Evolutionary conservation across 768 basidiomycete genomes (phyloP), one percentile per base, ranked within the genome.

Genomic region (Leccinum arenicola): DNA sequence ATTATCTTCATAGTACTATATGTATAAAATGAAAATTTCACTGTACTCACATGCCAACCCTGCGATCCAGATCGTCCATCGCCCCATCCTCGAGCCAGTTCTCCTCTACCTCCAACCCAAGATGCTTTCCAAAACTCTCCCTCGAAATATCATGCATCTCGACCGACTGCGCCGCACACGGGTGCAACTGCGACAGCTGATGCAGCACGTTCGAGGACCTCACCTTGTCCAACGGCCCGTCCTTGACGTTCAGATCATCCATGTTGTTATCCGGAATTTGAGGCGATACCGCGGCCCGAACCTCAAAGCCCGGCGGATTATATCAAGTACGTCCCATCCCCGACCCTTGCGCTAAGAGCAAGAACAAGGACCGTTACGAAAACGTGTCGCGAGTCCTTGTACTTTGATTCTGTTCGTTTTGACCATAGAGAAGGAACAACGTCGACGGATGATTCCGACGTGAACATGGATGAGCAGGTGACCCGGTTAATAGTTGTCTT

Each of bases 221-320:
- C 55, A 95, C 88, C 65, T 80, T 80, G 58, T 96, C 88, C 36
- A 98, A 74, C 29, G 91, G 89, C 10, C 84, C 84, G 64, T 95
- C 89, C 62, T 82, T 84, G 59, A 87, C 74, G 69, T 98, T 99
- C 65, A 91, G 75, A 68, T 98, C 93, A 59, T 97, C 95, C 90
- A 96, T 93, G 68, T 98, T 98, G 67, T 90, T 98, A 62, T 84
- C 81, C 25, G 86, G 81, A 2, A 99, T 68, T 98, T 95, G 36
- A 99, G 79, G 61, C 95, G 81, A 74, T 95, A 99, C 61, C 95
- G 78, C 15, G 96, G 96, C 0, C 95, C 97, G 72, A 95, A 43
- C n/a, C 40, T 43, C 40, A 19, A n/a, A 19, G n/a, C 40, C 40
- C 15, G 40, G 40, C n/a, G 10, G 10, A 11, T 43, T 43, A 43